Evolutionary conservation across 139 green algal species (phyloP).

Genomic region (Chlamydomonas sp.): DNA sequence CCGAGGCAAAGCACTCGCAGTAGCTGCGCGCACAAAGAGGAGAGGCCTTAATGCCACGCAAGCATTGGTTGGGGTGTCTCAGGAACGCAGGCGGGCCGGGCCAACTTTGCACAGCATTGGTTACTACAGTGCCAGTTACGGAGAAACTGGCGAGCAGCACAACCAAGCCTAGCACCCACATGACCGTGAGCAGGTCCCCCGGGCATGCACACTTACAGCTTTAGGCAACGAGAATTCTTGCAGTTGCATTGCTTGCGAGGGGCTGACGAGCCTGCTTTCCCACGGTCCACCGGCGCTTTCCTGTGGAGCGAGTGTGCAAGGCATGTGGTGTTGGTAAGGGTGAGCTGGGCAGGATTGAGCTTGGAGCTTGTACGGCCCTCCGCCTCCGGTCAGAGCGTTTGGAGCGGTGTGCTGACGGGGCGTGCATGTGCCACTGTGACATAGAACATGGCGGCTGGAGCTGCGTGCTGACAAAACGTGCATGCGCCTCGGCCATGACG

Average conservation of each 20-base stretch:
- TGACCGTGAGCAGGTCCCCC: too few species aligned
- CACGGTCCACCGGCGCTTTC: background rate
- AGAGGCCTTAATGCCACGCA: background rate
- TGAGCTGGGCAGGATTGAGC: background rate
- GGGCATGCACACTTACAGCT: slow-evolving; percentile 74
- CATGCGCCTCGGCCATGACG: too few species aligned
- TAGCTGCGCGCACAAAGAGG: slow-evolving; percentile 60
- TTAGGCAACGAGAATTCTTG: slow-evolving; percentile 93
- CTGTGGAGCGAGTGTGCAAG: background rate
- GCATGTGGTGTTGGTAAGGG: too few species aligned
- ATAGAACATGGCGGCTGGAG: too few species aligned
- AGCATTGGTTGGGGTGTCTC: background rate
- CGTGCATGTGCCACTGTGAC: too few species aligned
- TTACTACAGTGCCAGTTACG: background rate
- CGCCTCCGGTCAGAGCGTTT: too few species aligned
- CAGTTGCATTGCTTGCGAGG: slow-evolving; percentile 88
- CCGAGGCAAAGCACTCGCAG: slow-evolving; percentile 86
- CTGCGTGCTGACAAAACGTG: too few species aligned
- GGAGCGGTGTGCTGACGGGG: too few species aligned
- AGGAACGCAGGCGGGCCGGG: background rate
- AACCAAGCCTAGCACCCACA: too few species aligned
- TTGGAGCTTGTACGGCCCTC: background rate
- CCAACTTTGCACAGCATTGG: background rate
- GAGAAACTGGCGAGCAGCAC: background rate
- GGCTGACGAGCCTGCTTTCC: background rate